phyloP scores from a whole-genome alignment of 2,329 filamentous ascomycete genomes.

The Tolypocladium ovalisporum region DNA sequence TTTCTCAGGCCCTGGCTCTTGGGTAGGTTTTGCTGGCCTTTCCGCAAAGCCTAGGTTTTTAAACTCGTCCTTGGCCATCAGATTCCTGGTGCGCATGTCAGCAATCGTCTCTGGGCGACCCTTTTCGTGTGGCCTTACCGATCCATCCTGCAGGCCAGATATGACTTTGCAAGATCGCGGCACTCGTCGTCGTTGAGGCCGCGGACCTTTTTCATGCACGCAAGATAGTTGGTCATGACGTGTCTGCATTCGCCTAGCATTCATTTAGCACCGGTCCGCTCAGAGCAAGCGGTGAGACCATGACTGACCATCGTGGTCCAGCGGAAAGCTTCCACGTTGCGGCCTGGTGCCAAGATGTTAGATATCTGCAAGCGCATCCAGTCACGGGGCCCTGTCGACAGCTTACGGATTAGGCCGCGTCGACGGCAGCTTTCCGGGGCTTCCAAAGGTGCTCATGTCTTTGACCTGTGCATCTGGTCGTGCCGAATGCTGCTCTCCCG shows the following conservation, averaged over 20 bases:
- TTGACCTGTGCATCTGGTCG: neutral
- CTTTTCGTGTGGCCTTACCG: conserved; percentile 43
- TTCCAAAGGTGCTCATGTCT: conserved; percentile 54
- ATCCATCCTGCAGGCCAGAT: conserved; percentile 90
- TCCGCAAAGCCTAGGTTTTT: conserved; percentile 72
- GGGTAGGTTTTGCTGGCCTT: conserved; percentile 5
- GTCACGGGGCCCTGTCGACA: neutral
- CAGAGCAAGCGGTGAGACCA: neutral
- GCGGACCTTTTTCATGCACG: conserved; percentile 73
- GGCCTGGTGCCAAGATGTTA: conserved; percentile 45
- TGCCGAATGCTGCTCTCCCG: neutral
- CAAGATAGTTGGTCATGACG: conserved; percentile 75
- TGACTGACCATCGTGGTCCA: conserved; percentile 69
- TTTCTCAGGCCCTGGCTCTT: conserved; percentile 17
- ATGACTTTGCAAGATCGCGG: conserved; percentile 74
- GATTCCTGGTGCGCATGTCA: conserved; percentile 46
- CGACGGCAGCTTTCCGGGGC: conserved; percentile 55
- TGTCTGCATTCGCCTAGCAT: conserved; percentile 77
- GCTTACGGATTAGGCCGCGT: conserved; percentile 61
- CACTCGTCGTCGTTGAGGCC: conserved; percentile 84
- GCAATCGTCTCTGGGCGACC: neutral
- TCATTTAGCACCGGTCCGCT: neutral
- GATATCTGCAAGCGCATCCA: neutral
- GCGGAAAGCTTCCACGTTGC: conserved; percentile 87
- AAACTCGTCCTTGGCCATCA: conserved; percentile 94